phyloP scores from a whole-genome alignment of 768 basidiomycete species.

The Calvatia gigantea region DNA sequence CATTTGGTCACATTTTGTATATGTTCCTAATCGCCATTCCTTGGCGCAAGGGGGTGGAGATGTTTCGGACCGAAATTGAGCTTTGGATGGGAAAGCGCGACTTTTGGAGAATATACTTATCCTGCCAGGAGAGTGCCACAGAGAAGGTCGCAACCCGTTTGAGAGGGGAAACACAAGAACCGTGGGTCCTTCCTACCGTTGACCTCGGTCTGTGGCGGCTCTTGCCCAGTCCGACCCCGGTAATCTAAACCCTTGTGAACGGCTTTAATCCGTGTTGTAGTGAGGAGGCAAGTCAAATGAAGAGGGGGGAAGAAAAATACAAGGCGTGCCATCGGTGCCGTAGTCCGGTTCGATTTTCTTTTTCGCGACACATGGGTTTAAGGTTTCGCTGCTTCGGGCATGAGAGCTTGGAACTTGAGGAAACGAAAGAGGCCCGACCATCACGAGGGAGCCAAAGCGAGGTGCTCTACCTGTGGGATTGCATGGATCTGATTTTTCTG shows the following conservation, averaged over 20 bases:
- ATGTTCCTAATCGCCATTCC: not conserved
- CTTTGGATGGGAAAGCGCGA: not conserved
- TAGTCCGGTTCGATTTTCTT: no score
- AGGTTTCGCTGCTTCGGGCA: not conserved
- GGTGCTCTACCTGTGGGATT: not conserved
- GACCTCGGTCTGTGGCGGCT: not conserved
- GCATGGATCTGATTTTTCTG: not conserved
- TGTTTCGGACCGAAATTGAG: not conserved
- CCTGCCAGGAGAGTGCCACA: not conserved
- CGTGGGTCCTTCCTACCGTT: not conserved
- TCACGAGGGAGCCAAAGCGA: not conserved
- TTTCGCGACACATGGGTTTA: no score
- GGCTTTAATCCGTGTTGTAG: not conserved
- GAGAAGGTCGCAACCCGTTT: not conserved
- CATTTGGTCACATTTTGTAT: not conserved
- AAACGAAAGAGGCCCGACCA: not conserved
- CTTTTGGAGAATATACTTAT: not conserved
- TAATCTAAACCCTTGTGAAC: not conserved
- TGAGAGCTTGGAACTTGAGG: not conserved
- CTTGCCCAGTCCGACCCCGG: not conserved
- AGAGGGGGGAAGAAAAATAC: no score
- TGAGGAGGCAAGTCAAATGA: no score
- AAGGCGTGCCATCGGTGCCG: no score
- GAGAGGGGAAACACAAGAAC: not conserved
- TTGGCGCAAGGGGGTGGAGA: not conserved